Evolutionary conservation across 225 moss, liverwort and hornwort species (phyloP).

Genomic region (Takakia lepidozioides): DNA sequence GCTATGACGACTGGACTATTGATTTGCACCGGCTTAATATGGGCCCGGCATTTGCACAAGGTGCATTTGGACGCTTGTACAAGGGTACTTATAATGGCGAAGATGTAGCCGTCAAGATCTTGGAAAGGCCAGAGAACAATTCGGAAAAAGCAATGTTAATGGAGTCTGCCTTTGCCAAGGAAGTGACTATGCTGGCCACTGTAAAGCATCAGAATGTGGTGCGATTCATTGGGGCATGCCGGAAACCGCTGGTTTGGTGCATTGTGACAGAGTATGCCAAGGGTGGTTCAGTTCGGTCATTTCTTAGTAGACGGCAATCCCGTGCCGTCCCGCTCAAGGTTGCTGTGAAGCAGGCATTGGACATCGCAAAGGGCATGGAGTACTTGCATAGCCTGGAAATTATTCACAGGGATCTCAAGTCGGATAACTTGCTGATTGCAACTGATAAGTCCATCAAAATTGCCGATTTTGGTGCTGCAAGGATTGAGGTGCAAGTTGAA

Average conservation of each 20-base stretch:
- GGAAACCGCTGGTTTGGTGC: slow-evolving; percentile 99
- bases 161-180: slow-evolving; percentile 94
- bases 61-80: slow-evolving; percentile 90
- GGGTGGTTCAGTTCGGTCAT: slow-evolving; percentile 94
- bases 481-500: slow-evolving; percentile 97
- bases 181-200: slow-evolving; percentile 96
- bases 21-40: slow-evolving; percentile 75
- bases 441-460: slow-evolving; percentile 98
- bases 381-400: slow-evolving; percentile 94
- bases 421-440: slow-evolving; percentile 91
- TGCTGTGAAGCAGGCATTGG: slow-evolving; percentile 98
- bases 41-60: slow-evolving; percentile 95
- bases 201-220: slow-evolving; percentile 97
- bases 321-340: slow-evolving; percentile 91
- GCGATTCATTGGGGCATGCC: slow-evolving; percentile 92
- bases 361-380: slow-evolving; percentile 95
- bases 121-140: slow-evolving; percentile 97
- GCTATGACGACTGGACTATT: slow-evolving; percentile 97
- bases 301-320: slow-evolving; percentile 77
- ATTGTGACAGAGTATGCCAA: slow-evolving; percentile 96
- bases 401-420: slow-evolving; percentile 95
- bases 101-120: slow-evolving; percentile 94
- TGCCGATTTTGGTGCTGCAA: slow-evolving; percentile 95
- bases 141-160: slow-evolving; percentile 70
- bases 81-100: slow-evolving; percentile 90